Conservation (phyloP, 306 rosid species). For the Sicyos edulis region DNA sequence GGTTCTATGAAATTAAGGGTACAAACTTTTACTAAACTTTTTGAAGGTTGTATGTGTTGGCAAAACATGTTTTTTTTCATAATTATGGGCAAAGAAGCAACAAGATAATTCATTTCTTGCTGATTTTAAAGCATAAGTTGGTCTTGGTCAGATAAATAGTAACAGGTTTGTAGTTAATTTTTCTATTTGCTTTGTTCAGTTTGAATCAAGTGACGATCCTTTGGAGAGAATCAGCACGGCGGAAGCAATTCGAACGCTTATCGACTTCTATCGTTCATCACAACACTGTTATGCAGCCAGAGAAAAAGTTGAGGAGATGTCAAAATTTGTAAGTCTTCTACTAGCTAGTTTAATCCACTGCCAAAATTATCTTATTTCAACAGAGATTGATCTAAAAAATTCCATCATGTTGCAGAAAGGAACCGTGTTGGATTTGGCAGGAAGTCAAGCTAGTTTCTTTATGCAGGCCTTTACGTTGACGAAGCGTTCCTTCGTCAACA, state of each 20-base stretch:
- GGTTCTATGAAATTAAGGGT: slow-evolving; percentile 95
- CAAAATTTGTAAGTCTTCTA: slow-evolving; percentile 64
- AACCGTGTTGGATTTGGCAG: slow-evolving; percentile 82
- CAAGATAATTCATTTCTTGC: neutral
- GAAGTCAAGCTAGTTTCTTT: slow-evolving; percentile 92
- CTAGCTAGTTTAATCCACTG: neutral
- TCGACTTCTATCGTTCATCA: slow-evolving; percentile 60
- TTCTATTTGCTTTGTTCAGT: slow-evolving; percentile 34
- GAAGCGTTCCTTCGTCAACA: slow-evolving; percentile 81
- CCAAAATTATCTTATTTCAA: neutral
- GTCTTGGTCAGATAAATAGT: neutral
- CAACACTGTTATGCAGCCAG: slow-evolving; percentile 60
- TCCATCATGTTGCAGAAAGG: slow-evolving; percentile 51
- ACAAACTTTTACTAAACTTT: slow-evolving; percentile 15
- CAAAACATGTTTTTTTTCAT: neutral
- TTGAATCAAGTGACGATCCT: slow-evolving; percentile 82
- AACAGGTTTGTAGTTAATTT: neutral
- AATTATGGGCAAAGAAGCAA: neutral
- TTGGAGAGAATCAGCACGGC: slow-evolving; percentile 69
- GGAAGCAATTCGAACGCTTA: slow-evolving; percentile 73
- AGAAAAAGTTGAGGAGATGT: slow-evolving; percentile 74
- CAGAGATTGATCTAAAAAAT: neutral
- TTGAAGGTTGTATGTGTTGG: neutral
- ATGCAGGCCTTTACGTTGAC: slow-evolving; percentile 74
- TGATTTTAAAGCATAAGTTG: neutral